A percentile compares a stretch with the other conserved stretches of the same genome.
Conservation (phyloP, 2,329 filamentous ascomycete species). For the Arachnomyces sp. region DNA sequence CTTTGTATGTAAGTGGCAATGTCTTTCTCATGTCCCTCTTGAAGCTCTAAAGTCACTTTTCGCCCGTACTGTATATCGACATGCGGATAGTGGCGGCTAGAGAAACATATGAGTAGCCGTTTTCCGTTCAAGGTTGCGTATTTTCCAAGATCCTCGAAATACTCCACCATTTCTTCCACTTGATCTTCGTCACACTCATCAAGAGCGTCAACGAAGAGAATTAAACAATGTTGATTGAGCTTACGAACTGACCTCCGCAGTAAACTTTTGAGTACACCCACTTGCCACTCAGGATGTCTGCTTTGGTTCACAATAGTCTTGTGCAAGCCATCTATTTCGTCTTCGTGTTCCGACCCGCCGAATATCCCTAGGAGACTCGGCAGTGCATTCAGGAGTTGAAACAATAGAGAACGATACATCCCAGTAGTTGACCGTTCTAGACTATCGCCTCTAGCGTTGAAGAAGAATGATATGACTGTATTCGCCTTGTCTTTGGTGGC, state of each 20-base stretch:
- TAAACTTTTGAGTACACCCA: conserved; percentile 23
- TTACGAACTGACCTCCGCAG: conserved; percentile 19
- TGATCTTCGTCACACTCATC: conserved; percentile 36
- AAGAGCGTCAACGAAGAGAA: conserved; percentile 36
- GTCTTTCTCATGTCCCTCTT: conserved; percentile 26
- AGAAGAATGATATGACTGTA: conserved; percentile 6
- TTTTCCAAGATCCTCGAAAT: conserved; percentile 24
- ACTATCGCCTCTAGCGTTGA: conserved; percentile 6
- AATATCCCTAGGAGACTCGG: too few relatives aligned
- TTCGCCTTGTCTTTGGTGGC: neutral
- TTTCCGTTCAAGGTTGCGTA: conserved; percentile 5
- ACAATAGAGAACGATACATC: conserved; percentile 5
- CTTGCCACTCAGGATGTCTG: conserved; percentile 1
- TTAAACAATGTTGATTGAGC: conserved; percentile 20
- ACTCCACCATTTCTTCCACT: conserved; percentile 27
- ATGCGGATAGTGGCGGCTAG: conserved; percentile 37
- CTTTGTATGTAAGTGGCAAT: conserved; percentile 27
- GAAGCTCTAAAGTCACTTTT: conserved; percentile 26
- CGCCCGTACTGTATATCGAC: conserved; percentile 25
- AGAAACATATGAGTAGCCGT: conserved; percentile 27
- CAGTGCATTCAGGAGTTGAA: conserved; percentile 3
- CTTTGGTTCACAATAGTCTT: too few relatives aligned
- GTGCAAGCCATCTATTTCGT: too few relatives aligned
- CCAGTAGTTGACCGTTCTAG: conserved; percentile 3
- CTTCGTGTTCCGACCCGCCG: conserved; percentile 1